Conservation (phyloP, 345 rosid species). For the Angophora floribunda region DNA sequence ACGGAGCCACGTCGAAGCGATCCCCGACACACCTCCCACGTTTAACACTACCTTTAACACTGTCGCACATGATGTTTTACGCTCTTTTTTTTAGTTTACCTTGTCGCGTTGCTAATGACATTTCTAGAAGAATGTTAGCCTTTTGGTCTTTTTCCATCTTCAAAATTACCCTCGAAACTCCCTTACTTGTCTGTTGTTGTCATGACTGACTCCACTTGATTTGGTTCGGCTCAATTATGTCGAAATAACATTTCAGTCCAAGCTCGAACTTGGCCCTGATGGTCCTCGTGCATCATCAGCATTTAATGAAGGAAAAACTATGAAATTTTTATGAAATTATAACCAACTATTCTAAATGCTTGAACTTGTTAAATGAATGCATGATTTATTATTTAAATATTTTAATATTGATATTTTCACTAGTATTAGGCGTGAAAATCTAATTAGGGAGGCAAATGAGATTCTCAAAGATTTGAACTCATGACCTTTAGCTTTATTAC, state of each 20-base stretch:
- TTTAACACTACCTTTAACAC: neutral
- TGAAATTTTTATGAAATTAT: too few relatives aligned
- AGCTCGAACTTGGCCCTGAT: neutral
- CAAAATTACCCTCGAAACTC: neutral
- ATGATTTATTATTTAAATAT: too few relatives aligned
- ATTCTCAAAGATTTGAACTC: too few relatives aligned
- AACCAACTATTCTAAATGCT: too few relatives aligned
- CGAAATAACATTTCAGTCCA: neutral
- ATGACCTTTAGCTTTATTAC: too few relatives aligned
- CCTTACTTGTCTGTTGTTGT: neutral
- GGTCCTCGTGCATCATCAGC: neutral
- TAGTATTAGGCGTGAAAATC: too few relatives aligned
- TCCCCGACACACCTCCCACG: neutral
- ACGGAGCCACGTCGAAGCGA: neutral
- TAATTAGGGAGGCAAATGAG: too few relatives aligned
- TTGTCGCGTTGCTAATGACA: neutral
- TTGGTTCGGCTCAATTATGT: neutral
- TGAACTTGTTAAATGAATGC: too few relatives aligned
- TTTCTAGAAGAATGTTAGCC: neutral
- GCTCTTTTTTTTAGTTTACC: neutral
- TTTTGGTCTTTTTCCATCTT: neutral
- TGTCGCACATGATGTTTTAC: neutral
- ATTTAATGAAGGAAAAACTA: neutral
- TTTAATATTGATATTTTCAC: too few relatives aligned
- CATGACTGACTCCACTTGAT: neutral